Base-by-base conservation (phyloP, 1,139 yeast genomes). In the Suzukiozyma palmioleophila region DNA sequence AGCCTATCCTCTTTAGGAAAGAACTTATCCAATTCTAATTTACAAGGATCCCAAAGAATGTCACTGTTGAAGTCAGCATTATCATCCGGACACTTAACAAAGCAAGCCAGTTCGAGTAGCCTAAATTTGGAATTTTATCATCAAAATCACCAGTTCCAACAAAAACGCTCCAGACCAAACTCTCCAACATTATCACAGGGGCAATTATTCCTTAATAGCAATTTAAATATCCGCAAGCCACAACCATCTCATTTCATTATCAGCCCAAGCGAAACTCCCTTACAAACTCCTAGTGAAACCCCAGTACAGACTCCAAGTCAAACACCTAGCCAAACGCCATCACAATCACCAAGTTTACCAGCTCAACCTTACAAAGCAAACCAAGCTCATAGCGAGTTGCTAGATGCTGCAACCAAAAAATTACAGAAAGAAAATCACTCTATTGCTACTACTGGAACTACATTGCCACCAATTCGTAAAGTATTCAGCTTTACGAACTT, bases 301-400 rank as follows among this genome's bases (percentile, higher is more conserved):
- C 73, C 73, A 8, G 50, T 64, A 28, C 70, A 65, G 42, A 69
- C 76, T 0, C 76, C 76, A n/a, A 55, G 61, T 22, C 73, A 69
- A 39, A 64, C 73, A 27, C 76, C 76, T 4, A 54, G 69, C 44
- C 59, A 53, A 32, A 64, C 73, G 26, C 76, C 76, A 4, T 54
- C 69, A 44, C 59, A 53, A 32, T 64, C 73, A 2, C 52, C 50
- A 26, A 43, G 40, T 13, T 18, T 38, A n/a, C 40, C 43, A 15
- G 37, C 41, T 32, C 24, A 12, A 28, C 32, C 30, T 4, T 26
- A 25, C 25, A 28, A 12, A 18, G 22, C 12, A 22, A 27, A n/a
- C 15, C 38, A 13, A 33, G 33, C 34, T n/a, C 16, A 43, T 37
- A 29, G 26, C 33, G n/a, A 48, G 35, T 47, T 56, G 42, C 48